These are phyloP conservation scores for Lasiodiplodia citricola DNA, from an alignment of 2,329 filamentous ascomycete genomes.

Conservation along the genomic window DNA sequence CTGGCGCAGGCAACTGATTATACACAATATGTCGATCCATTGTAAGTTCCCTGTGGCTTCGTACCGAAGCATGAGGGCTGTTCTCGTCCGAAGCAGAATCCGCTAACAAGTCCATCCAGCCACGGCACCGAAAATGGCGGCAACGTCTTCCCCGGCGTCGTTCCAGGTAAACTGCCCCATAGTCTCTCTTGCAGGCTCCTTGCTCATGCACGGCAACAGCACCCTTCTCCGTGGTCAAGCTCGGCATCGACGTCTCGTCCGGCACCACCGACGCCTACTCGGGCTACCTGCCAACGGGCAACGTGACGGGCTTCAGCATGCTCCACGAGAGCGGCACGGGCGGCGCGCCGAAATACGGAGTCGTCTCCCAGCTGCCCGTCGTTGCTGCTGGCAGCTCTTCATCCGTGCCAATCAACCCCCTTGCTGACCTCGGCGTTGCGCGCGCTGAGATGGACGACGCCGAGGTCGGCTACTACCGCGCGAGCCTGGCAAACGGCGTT, in stretches of 20 bases:
- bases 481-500: slow-evolving; percentile 60
- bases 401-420: slow-evolving; percentile 51
- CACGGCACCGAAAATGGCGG: slow-evolving; percentile 40
- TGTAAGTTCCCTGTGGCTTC: slow-evolving; percentile 33
- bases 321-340: slow-evolving; percentile 44
- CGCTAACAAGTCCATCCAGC: slow-evolving; percentile 25
- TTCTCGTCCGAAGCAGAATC: background rate
- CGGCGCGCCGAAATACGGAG: slow-evolving; percentile 43
- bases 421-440: slow-evolving; percentile 60
- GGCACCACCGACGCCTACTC: slow-evolving; percentile 42
- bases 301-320: slow-evolving; percentile 43
- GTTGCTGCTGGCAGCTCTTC: slow-evolving; percentile 29
- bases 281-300: slow-evolving; percentile 40
- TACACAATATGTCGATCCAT: slow-evolving; percentile 43
- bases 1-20: slow-evolving; percentile 29
- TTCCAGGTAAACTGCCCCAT: slow-evolving; percentile 33
- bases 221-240: slow-evolving; percentile 45
- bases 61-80: background rate
- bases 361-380: slow-evolving; percentile 44
- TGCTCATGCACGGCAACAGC: slow-evolving; percentile 28
- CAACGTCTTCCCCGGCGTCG: slow-evolving; percentile 45
- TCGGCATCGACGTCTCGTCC: slow-evolving; percentile 41
- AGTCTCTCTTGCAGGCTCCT: background rate
- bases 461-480: slow-evolving; percentile 67
- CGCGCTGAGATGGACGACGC: slow-evolving; percentile 58